A percentile compares a stretch with the other conserved stretches of the same genome.
phyloP scores from a whole-genome alignment of 2,329 filamentous ascomycete genomes.

The Calonectria pseudoturangicola region DNA sequence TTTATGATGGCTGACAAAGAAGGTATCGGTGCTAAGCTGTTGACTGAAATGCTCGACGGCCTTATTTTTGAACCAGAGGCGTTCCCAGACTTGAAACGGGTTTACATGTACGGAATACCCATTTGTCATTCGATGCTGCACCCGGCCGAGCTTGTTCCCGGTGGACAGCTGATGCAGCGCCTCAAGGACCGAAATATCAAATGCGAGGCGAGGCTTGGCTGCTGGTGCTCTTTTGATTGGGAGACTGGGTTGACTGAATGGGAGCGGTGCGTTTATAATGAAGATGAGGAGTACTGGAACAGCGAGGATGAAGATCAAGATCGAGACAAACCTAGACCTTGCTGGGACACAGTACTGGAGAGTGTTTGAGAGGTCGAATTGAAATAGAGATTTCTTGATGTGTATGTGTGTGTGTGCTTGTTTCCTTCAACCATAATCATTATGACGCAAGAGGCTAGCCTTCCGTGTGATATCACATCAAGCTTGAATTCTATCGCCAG shows the following conservation, averaged over 20 bases:
- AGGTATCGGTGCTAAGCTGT: background rate
- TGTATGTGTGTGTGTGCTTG: too few relatives aligned
- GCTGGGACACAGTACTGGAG: too few relatives aligned
- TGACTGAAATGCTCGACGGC: background rate
- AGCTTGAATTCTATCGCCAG: too few relatives aligned
- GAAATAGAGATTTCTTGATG: too few relatives aligned
- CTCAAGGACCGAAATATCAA: background rate
- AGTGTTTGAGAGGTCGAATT: too few relatives aligned
- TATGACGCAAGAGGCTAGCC: too few relatives aligned
- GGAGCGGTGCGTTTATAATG: background rate
- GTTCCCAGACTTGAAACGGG: background rate
- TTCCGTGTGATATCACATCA: too few relatives aligned
- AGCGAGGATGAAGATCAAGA: background rate
- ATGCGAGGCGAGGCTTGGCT: slow-evolving; percentile 39
- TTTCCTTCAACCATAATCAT: too few relatives aligned
- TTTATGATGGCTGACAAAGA: background rate
- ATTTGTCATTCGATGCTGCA: rapidly evolving
- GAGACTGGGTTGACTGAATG: background rate
- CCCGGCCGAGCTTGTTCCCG: background rate
- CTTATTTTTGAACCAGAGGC: background rate
- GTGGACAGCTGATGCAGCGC: slow-evolving; percentile 9
- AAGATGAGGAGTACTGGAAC: background rate
- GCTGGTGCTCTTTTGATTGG: slow-evolving; percentile 42
- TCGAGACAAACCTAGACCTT: too few relatives aligned
- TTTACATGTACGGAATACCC: slow-evolving; percentile 41